Percentiles rank a stretch among this genome's conserved stretches.
Evolutionary conservation across 768 basidiomycete species (phyloP).

Genomic region (Mycena epipterygia): DNA sequence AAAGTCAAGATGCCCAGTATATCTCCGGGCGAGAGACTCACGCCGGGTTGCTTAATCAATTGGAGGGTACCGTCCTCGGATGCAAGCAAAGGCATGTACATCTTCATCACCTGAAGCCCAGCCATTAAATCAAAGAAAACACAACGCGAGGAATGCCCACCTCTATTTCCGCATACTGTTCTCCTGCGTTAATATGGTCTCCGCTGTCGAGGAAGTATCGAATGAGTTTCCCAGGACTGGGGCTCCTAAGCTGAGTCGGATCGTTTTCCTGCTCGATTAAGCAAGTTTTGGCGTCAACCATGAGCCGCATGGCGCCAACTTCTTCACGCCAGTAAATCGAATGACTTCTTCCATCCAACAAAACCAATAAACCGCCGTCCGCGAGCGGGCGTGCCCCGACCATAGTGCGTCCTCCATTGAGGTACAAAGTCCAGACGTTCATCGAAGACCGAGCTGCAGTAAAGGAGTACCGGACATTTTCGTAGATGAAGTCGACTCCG

Average conservation of each 20-base stretch:
- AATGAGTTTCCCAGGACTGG: constrained; percentile 96
- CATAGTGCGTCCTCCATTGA: constrained; percentile 94
- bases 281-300: constrained; percentile 98
- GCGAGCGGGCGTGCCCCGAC: constrained; percentile 94
- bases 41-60: constrained; percentile 98
- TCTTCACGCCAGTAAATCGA: constrained; percentile 99
- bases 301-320: constrained; percentile 91
- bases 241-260: constrained; percentile 95
- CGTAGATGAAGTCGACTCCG: constrained; percentile 97
- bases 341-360: constrained; percentile 95
- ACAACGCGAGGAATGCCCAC: constrained; percentile 55
- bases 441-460: constrained; percentile 93
- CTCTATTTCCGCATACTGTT: constrained; percentile 98
- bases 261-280: constrained; percentile 99
- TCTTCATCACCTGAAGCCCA: constrained; percentile 88
- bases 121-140: constrained; percentile 14
- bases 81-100: constrained; percentile 99
- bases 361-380: constrained; percentile 93
- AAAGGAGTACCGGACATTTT: constrained; percentile 94
- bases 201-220: constrained; percentile 96
- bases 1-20: constrained; percentile 97
- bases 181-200: constrained; percentile 96
- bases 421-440: constrained; percentile 93
- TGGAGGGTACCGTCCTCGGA: constrained; percentile 95
- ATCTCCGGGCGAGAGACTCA: constrained; percentile 96